Conservation (phyloP, 2,329 filamentous ascomycete species). For the Ceratocystis papillata region DNA sequence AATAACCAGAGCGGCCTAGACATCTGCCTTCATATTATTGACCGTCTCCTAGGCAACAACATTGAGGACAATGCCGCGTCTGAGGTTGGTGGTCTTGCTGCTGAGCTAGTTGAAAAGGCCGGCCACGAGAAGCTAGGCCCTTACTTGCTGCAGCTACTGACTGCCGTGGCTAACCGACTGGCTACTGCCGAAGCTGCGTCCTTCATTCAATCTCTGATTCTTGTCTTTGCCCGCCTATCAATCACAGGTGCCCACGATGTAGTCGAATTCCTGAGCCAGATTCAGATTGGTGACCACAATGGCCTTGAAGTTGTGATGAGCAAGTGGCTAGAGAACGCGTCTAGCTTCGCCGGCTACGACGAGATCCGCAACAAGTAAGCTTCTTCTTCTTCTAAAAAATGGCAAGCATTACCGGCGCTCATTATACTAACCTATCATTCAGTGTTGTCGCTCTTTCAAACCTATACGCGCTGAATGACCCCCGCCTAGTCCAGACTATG, state of each 20-base stretch:
- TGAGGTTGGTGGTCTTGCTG: slow-evolving; percentile 90
- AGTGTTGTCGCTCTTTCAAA: slow-evolving; percentile 89
- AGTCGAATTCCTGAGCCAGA: slow-evolving; percentile 77
- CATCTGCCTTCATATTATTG: slow-evolving; percentile 81
- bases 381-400: no score
- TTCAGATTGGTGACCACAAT: slow-evolving; percentile 66
- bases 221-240: slow-evolving; percentile 87
- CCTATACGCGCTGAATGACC: slow-evolving; percentile 76
- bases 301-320: slow-evolving; percentile 81
- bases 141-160: slow-evolving; percentile 76
- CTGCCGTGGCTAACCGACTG: slow-evolving; percentile 76
- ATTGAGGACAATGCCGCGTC: slow-evolving; percentile 91
- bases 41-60: slow-evolving; percentile 68
- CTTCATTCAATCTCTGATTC: slow-evolving; percentile 90
- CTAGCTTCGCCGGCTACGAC: slow-evolving; percentile 96
- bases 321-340: slow-evolving; percentile 95
- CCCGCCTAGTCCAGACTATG: slow-evolving; percentile 63
- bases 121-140: slow-evolving; percentile 83
- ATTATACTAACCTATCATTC: slow-evolving; percentile 27
- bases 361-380: slow-evolving; percentile 90
- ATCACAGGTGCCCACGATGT: slow-evolving; percentile 79
- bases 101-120: slow-evolving; percentile 90
- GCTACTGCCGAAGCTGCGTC: slow-evolving; percentile 71
- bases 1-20: slow-evolving; percentile 74
- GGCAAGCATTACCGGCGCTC: slow-evolving; percentile 27